Conservation (phyloP, 148 eudicot genomes). For the Chenopodium quinoa region DNA sequence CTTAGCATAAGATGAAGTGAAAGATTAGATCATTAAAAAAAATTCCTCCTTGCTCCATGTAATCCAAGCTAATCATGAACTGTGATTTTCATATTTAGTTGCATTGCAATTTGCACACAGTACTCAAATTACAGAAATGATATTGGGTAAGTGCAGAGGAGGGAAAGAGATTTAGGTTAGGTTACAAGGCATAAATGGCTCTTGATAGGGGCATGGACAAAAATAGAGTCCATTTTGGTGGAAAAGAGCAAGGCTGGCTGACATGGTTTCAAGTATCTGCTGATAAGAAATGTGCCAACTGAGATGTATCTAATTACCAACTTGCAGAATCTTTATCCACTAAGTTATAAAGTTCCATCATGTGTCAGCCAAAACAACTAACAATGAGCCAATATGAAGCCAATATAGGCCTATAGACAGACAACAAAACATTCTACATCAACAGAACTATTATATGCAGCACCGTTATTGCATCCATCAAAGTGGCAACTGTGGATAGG, state of each 20-base stretch:
- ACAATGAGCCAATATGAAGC: not conserved
- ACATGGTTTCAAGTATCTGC: not conserved
- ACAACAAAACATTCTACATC: not conserved
- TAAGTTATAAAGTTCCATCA: too few species aligned
- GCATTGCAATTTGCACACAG: not conserved
- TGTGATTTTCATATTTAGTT: not conserved
- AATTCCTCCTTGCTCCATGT: not conserved
- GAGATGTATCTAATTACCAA: not conserved
- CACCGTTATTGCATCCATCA: not conserved
- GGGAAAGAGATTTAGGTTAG: not conserved
- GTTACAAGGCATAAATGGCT: not conserved
- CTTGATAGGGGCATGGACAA: not conserved
- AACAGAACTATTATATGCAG: not conserved
- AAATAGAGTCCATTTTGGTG: not conserved
- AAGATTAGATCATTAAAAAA: not conserved
- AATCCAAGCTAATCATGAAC: not conserved
- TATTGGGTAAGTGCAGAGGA: not conserved
- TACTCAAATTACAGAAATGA: not conserved
- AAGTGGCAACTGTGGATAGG: not conserved
- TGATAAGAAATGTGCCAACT: not conserved
- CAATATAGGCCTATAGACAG: not conserved
- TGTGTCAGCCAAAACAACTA: too few species aligned
- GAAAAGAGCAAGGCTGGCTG: not conserved
- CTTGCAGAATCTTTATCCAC: too few species aligned
- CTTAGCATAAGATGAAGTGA: not conserved